These are phyloP conservation scores for Puccinia hordei DNA, from an alignment of 1,284 basidiomycete genomes.

Conservation along the genomic window DNA sequence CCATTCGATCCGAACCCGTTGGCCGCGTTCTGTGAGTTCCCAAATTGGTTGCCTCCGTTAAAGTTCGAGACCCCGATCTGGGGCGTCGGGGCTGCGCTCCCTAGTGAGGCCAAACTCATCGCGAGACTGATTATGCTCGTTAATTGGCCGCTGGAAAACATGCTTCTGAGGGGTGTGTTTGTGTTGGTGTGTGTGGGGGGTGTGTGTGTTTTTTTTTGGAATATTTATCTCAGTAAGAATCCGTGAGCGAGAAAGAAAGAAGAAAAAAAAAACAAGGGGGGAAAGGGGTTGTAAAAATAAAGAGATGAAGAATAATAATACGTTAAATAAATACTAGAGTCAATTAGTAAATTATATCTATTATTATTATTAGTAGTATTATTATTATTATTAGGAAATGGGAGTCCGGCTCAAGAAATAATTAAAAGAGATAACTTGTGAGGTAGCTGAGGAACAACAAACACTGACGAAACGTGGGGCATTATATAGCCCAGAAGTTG, in stretches of 20 bases:
- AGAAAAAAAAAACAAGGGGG: too few species aligned
- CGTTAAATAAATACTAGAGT: too few species aligned
- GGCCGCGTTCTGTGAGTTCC: background rate
- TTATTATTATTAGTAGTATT: too few species aligned
- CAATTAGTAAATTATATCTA: too few species aligned
- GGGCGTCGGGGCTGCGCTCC: background rate
- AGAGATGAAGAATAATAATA: too few species aligned
- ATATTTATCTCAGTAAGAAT: too few species aligned
- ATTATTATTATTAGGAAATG: too few species aligned
- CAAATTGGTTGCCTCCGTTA: background rate
- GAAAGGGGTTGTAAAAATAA: too few species aligned
- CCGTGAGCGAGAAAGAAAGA: too few species aligned
- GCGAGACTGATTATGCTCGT: background rate
- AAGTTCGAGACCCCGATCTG: background rate
- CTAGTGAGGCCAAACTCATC: background rate
- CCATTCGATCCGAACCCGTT: background rate
- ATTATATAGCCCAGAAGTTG: too few species aligned
- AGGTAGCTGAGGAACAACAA: background rate
- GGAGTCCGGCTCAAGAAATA: constrained; percentile 21
- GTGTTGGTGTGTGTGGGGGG: too few species aligned
- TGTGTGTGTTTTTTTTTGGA: background rate
- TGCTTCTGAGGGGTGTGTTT: background rate
- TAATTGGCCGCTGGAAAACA: background rate
- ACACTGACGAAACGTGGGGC: too few species aligned
- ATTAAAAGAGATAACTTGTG: background rate